Evolutionary conservation across 345 rosid genomes (phyloP).

Genomic region (Citrus sinensis): DNA sequence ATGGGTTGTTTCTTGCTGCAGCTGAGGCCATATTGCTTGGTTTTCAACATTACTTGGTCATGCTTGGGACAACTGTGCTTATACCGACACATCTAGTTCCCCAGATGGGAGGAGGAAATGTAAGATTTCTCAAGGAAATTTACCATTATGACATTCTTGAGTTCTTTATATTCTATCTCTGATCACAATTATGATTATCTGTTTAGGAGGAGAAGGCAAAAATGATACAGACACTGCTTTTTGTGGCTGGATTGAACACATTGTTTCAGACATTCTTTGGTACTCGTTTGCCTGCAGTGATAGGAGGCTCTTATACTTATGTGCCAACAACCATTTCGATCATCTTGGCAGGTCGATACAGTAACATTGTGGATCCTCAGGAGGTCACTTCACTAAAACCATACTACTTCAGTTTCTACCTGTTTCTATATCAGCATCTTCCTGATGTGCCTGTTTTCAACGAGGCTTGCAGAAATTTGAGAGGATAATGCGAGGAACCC

Average conservation of each 20-base stretch:
- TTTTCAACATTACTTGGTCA: constrained; percentile 93
- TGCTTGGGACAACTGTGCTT: constrained; percentile 94
- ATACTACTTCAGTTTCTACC: neutral
- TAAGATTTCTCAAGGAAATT: constrained; percentile 29
- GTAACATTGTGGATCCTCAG: constrained; percentile 67
- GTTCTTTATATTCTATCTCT: neutral
- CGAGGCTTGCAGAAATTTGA: constrained; percentile 63
- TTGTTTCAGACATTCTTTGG: constrained; percentile 75
- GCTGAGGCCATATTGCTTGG: constrained; percentile 95
- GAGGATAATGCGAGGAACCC: constrained; percentile 86
- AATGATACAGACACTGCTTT: constrained; percentile 86
- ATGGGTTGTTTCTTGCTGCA: constrained; percentile 33
- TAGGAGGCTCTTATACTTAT: constrained; percentile 80
- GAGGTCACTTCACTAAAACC: constrained; percentile 51
- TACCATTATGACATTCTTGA: neutral
- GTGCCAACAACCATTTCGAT: constrained; percentile 84
- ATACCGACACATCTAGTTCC: constrained; percentile 80
- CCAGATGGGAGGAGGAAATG: constrained; percentile 98
- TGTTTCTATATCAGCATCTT: neutral
- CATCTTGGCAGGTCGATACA: constrained; percentile 80
- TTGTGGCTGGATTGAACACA: constrained; percentile 91
- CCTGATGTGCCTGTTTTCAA: constrained; percentile 1
- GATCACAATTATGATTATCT: neutral
- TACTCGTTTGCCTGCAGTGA: constrained; percentile 87
- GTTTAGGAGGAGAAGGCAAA: constrained; percentile 86